A percentile compares a stretch with the other conserved stretches of the same genome.
These are phyloP conservation scores for Yamadazyma pseudoaaseri DNA, from an alignment of 1,139 yeast genomes.

Conservation along the genomic window DNA sequence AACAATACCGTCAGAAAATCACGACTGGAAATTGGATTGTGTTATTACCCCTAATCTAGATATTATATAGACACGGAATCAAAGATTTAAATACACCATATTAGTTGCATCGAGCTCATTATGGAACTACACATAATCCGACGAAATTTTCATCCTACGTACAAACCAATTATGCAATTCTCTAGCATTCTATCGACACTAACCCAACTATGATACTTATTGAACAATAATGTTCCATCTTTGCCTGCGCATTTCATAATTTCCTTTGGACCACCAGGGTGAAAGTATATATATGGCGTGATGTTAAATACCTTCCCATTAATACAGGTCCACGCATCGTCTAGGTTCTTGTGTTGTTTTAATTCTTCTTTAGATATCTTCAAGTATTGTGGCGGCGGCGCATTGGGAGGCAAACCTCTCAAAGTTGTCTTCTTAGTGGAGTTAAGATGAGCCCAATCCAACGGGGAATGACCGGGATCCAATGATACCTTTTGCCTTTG, in stretches of 20 bases:
- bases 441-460: slow-evolving; percentile 74
- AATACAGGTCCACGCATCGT: slow-evolving; percentile 86
- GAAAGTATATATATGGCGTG: slow-evolving; percentile 78
- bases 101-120: too few species aligned
- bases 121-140: too few species aligned
- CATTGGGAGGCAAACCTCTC: slow-evolving; percentile 38
- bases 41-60: slow-evolving; percentile 37
- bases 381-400: slow-evolving; percentile 47
- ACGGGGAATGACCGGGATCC: slow-evolving; percentile 79
- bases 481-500: slow-evolving; percentile 52
- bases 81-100: too few species aligned
- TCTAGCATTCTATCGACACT: slow-evolving; percentile 80
- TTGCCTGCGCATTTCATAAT: slow-evolving; percentile 78
- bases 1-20: slow-evolving; percentile 61
- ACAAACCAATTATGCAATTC: too few species aligned
- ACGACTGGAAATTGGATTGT: slow-evolving; percentile 66
- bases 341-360: slow-evolving; percentile 50
- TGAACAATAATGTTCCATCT: slow-evolving; percentile 80
- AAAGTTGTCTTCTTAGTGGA: slow-evolving; percentile 23
- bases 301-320: slow-evolving; percentile 82
- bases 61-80: neutral
- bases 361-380: slow-evolving; percentile 62
- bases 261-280: slow-evolving; percentile 90
- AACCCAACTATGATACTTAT: slow-evolving; percentile 86
- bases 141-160: too few species aligned